phyloP scores from a whole-genome alignment of 495 filamentous ascomycete genomes.

The Apiosordaria backusii region DNA sequence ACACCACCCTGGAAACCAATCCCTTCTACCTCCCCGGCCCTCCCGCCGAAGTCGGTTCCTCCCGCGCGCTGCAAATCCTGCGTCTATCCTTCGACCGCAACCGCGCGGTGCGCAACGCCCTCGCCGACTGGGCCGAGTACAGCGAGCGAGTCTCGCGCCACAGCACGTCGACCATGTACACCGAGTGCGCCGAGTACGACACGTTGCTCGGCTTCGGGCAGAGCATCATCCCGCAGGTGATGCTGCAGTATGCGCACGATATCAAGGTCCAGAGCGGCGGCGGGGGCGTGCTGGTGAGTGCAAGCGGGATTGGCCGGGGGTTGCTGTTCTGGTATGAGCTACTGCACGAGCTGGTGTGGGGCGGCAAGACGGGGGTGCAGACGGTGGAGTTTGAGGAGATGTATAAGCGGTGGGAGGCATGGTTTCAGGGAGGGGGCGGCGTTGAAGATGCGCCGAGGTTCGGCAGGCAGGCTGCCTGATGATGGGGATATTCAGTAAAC shows the following conservation, averaged over 20 bases:
- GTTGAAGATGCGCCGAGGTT: neutral
- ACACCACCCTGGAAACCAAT: neutral
- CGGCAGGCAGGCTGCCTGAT: neutral
- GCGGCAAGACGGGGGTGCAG: slow-evolving; percentile 13
- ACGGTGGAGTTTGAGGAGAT: neutral
- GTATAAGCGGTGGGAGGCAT: slow-evolving; percentile 1
- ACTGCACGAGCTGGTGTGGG: slow-evolving; percentile 16
- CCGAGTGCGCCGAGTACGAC: slow-evolving; percentile 12
- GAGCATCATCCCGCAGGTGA: slow-evolving; percentile 14
- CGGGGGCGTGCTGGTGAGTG: neutral
- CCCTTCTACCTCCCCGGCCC: neutral
- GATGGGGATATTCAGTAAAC: no score
- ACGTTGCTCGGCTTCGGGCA: slow-evolving; percentile 9
- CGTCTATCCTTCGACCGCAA: neutral
- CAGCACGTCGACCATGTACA: slow-evolving; percentile 5
- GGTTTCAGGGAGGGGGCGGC: neutral
- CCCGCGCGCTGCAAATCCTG: neutral
- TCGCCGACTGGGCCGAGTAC: slow-evolving; percentile 8
- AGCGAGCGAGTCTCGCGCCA: slow-evolving; percentile 3
- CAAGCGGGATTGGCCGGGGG: neutral
- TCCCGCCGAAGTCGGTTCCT: neutral
- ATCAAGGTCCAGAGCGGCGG: neutral
- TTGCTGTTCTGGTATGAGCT: slow-evolving; percentile 16
- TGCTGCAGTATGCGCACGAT: slow-evolving; percentile 10
- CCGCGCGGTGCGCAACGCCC: slow-evolving; percentile 5